phyloP scores from a whole-genome alignment of 768 basidiomycete genomes.

The Xanthoconium stramineum region DNA sequence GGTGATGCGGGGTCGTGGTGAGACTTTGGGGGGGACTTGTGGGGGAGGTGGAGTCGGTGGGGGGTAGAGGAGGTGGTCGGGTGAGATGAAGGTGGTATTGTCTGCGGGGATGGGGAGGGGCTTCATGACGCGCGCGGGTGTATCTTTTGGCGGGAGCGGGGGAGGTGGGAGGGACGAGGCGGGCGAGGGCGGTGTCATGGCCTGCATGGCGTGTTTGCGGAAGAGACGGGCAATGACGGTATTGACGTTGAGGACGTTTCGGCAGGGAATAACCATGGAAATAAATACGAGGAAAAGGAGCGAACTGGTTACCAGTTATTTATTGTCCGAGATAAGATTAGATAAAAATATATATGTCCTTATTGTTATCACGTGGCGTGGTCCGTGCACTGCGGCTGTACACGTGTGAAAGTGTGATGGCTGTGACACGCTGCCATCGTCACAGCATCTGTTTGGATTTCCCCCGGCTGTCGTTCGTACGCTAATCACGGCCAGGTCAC shows the following conservation, averaged over 20 bases:
- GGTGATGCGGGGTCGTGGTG: constrained; percentile 2
- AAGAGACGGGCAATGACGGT: constrained; percentile 11
- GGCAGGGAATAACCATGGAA: constrained; percentile 15
- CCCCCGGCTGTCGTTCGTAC: constrained; percentile 36
- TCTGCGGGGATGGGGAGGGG: constrained; percentile 21
- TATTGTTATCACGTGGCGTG: constrained; percentile 9
- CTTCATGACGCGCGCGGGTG: constrained; percentile 5
- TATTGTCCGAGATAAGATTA: constrained; percentile 24
- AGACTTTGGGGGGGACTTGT: not conserved
- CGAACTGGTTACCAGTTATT: constrained; percentile 6
- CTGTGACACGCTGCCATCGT: constrained; percentile 26
- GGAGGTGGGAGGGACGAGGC: constrained; percentile 13
- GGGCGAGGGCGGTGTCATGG: not conserved
- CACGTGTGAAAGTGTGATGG: constrained; percentile 23
- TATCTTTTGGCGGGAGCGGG: constrained; percentile 25
- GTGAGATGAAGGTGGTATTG: not conserved
- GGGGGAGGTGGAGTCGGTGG: constrained; percentile 8
- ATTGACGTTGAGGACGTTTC: constrained; percentile 2
- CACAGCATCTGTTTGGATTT: constrained; percentile 31
- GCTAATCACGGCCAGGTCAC: constrained; percentile 36
- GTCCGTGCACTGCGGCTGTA: constrained; percentile 29
- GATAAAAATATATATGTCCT: not conserved
- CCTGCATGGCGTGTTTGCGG: constrained; percentile 15
- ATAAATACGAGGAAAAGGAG: not conserved
- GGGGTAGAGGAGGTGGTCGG: not conserved